These are phyloP conservation scores for Fusarium ambrosium DNA, from an alignment of 2,329 filamentous ascomycete species.

Conservation along the genomic window DNA sequence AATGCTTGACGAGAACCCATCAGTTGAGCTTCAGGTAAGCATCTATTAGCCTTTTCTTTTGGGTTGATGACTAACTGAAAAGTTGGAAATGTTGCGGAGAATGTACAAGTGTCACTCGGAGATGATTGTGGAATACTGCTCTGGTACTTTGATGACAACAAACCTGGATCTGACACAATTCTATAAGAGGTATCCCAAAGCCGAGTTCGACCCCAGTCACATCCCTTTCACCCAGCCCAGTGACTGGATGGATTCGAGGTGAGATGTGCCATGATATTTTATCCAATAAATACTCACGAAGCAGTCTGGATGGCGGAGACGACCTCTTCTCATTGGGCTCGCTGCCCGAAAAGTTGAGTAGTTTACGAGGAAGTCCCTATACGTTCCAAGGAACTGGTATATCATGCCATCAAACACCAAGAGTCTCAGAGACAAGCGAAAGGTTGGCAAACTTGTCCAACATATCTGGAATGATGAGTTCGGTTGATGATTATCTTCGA, in stretches of 20 bases:
- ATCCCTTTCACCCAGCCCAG: constrained; percentile 16
- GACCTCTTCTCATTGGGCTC: constrained; percentile 19
- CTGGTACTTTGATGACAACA: constrained; percentile 20
- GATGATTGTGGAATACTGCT: constrained; percentile 23
- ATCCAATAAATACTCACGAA: background rate
- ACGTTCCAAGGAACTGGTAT: background rate
- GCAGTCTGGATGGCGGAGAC: constrained; percentile 22
- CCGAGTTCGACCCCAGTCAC: constrained; percentile 22
- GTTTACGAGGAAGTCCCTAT: constrained; percentile 16
- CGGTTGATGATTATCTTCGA: constrained; percentile 22
- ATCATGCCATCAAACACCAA: background rate
- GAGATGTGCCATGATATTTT: background rate
- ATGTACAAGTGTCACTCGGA: constrained; percentile 22
- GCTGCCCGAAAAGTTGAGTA: background rate
- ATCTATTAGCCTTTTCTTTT: background rate
- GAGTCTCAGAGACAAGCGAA: background rate
- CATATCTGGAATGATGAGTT: background rate
- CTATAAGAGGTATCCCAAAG: constrained; percentile 28
- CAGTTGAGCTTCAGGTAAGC: constrained; percentile 18
- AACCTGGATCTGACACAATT: constrained; percentile 30
- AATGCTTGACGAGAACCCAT: constrained; percentile 10
- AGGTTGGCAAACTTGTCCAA: background rate
- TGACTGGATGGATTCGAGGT: constrained; percentile 23
- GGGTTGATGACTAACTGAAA: background rate
- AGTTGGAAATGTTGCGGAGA: constrained; percentile 26